phyloP scores from a whole-genome alignment of 2,329 filamentous ascomycete species.

The Pyricularia grisea region DNA sequence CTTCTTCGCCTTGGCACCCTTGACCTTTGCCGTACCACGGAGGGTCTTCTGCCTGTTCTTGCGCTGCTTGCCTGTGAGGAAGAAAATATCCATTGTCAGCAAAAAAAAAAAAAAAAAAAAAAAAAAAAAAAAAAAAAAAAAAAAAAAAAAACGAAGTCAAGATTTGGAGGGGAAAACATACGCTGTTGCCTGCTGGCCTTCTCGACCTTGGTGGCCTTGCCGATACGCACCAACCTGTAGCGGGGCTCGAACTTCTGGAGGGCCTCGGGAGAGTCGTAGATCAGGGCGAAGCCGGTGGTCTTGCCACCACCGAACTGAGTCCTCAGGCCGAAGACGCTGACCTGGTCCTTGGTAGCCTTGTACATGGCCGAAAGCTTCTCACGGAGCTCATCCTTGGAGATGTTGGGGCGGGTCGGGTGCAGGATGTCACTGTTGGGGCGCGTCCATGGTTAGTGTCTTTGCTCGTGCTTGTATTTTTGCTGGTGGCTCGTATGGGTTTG shows the following conservation, averaged over 20 bases:
- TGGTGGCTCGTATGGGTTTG: background rate
- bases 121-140: too few relatives aligned
- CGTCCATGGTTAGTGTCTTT: background rate
- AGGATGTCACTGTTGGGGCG: slow-evolving; percentile 76
- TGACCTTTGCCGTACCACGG: slow-evolving; percentile 95
- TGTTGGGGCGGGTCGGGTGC: slow-evolving; percentile 96
- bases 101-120: too few relatives aligned
- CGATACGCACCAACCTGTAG: slow-evolving; percentile 93
- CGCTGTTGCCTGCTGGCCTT: slow-evolving; percentile 97
- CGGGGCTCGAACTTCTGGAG: slow-evolving; percentile 99
- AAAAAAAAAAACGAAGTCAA: too few relatives aligned
- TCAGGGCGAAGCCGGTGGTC: slow-evolving; percentile 95
- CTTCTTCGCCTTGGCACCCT: slow-evolving; percentile 93
- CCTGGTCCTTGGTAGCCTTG: slow-evolving; percentile 96
- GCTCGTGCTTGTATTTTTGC: background rate
- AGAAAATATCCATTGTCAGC: background rate
- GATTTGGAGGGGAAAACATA: slow-evolving; percentile 40
- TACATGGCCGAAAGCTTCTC: slow-evolving; percentile 90
- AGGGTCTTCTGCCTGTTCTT: slow-evolving; percentile 99
- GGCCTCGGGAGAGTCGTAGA: slow-evolving; percentile 97
- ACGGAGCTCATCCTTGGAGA: slow-evolving; percentile 98
- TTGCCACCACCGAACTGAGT: slow-evolving; percentile 99
- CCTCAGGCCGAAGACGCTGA: slow-evolving; percentile 96
- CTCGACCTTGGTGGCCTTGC: slow-evolving; percentile 89
- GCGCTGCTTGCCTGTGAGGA: slow-evolving; percentile 86